These are phyloP conservation scores for Russula lepida DNA, from an alignment of 768 basidiomycete genomes.

Conservation along the genomic window DNA sequence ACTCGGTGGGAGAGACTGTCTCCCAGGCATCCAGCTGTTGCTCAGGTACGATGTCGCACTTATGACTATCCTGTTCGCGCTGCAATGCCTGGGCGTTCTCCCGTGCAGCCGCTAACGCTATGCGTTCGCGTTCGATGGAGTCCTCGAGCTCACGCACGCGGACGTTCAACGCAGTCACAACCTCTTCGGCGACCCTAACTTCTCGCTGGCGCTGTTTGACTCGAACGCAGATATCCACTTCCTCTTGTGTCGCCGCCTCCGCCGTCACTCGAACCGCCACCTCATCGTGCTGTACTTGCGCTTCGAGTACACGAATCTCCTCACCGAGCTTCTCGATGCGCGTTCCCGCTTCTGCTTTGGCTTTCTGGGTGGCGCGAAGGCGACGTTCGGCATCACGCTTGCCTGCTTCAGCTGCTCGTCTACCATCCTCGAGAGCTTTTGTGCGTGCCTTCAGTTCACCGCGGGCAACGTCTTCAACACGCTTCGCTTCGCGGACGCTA, in stretches of 20 bases:
- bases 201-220: slow-evolving; percentile 38
- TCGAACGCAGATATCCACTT: slow-evolving; percentile 31
- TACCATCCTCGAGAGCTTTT: slow-evolving; percentile 79
- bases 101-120: slow-evolving; percentile 47
- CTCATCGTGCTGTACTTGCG: slow-evolving; percentile 19
- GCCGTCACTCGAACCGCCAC: neutral
- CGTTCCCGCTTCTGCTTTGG: slow-evolving; percentile 53
- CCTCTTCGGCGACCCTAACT: slow-evolving; percentile 43
- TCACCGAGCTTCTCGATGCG: slow-evolving; percentile 48
- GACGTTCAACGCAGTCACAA: slow-evolving; percentile 39
- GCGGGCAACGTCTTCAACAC: slow-evolving; percentile 73
- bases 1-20: slow-evolving; percentile 14
- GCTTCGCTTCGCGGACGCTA: slow-evolving; percentile 66
- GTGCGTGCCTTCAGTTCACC: slow-evolving; percentile 75
- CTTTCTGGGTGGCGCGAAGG: slow-evolving; percentile 57
- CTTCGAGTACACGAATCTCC: slow-evolving; percentile 47
- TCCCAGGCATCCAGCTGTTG: slow-evolving; percentile 21
- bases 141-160: slow-evolving; percentile 72
- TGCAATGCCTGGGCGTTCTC: slow-evolving; percentile 47
- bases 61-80: slow-evolving; percentile 26
- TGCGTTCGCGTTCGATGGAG: slow-evolving; percentile 53
- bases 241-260: slow-evolving; percentile 25
- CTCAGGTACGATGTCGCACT: slow-evolving; percentile 29
- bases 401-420: slow-evolving; percentile 69
- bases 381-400: slow-evolving; percentile 86